Percentiles rank a stretch among this genome's conserved stretches.
Evolutionary conservation across 495 filamentous ascomycete genomes (phyloP).

Genomic region (Viridothelium virens): DNA sequence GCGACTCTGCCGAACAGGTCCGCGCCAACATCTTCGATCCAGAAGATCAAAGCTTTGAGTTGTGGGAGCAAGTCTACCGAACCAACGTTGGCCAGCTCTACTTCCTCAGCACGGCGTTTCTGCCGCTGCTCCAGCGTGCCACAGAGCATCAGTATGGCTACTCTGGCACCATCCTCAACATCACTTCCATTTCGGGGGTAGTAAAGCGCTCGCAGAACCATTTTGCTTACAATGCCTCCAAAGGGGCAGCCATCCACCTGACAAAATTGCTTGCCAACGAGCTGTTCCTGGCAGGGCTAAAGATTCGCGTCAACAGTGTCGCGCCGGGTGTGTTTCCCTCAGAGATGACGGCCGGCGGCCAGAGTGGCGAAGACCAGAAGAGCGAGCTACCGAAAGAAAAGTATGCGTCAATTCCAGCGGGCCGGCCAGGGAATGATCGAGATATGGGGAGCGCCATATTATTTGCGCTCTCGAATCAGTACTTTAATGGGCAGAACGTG

Average conservation of each 20-base stretch:
- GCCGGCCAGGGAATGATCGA: slow-evolving; percentile 58
- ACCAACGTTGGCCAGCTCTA: slow-evolving; percentile 28
- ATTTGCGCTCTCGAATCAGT: slow-evolving; percentile 58
- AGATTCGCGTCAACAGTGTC: slow-evolving; percentile 40
- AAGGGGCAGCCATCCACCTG: slow-evolving; percentile 28
- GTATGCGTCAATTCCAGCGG: slow-evolving; percentile 51
- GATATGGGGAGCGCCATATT: slow-evolving; percentile 67
- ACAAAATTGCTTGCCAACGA: slow-evolving; percentile 29
- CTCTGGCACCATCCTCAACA: slow-evolving; percentile 28
- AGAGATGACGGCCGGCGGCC: slow-evolving; percentile 49
- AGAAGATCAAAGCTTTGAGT: slow-evolving; percentile 20
- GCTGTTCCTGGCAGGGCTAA: slow-evolving; percentile 24
- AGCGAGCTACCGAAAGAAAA: slow-evolving; percentile 54
- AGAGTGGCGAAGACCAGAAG: slow-evolving; percentile 54
- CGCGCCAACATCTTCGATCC: slow-evolving; percentile 28
- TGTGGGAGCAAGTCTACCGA: slow-evolving; percentile 28
- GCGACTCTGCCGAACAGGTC: slow-evolving; percentile 24
- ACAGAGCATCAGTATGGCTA: slow-evolving; percentile 22
- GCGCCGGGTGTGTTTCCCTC: slow-evolving; percentile 49
- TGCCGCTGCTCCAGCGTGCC: slow-evolving; percentile 29
- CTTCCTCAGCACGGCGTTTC: slow-evolving; percentile 27
- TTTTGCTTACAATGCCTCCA: slow-evolving; percentile 29
- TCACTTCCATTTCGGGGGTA: slow-evolving; percentile 27
- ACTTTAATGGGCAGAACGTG: slow-evolving; percentile 61
- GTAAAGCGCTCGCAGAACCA: slow-evolving; percentile 29